A percentile compares a stretch with the other conserved stretches of the same genome.
phyloP scores from a whole-genome alignment of 2,329 filamentous ascomycete genomes.

The Sarocladium strictum region DNA sequence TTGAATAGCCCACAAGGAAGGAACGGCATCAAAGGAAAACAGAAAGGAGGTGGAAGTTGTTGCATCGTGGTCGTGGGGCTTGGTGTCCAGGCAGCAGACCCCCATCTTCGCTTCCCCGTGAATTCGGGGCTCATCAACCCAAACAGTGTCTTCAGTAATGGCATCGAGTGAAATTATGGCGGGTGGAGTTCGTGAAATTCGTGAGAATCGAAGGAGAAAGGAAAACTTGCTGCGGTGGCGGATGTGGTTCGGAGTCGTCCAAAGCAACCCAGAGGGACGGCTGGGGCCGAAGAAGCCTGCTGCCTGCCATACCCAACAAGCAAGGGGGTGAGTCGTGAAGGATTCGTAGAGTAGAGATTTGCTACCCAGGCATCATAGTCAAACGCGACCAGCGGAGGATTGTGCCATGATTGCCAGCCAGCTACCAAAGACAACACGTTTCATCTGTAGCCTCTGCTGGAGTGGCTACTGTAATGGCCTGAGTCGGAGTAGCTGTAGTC shows the following conservation, averaged over 20 bases:
- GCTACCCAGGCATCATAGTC: slow-evolving; percentile 39
- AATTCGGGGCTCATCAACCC: neutral
- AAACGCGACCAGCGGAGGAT: slow-evolving; percentile 35
- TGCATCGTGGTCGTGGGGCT: neutral
- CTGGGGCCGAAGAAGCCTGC: slow-evolving; percentile 31
- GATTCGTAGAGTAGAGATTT: slow-evolving; percentile 42
- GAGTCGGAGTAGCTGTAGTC: slow-evolving; percentile 46
- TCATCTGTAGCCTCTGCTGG: slow-evolving; percentile 44
- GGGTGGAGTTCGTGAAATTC: neutral
- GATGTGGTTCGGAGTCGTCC: neutral
- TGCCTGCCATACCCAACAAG: slow-evolving; percentile 39
- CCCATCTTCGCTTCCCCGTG: neutral
- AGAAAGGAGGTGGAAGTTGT: slow-evolving; percentile 11
- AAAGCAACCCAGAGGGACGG: neutral
- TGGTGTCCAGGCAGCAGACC: neutral
- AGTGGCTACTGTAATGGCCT: slow-evolving; percentile 46
- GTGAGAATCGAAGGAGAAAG: neutral
- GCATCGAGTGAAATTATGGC: neutral
- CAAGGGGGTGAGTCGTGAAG: slow-evolving; percentile 44
- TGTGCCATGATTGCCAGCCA: slow-evolving; percentile 36
- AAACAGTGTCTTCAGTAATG: neutral
- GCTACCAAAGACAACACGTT: slow-evolving; percentile 46
- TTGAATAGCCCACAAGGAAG: slow-evolving; percentile 9
- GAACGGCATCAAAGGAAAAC: slow-evolving; percentile 13
- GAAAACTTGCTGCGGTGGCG: neutral